Percentiles rank a stretch among this genome's conserved stretches.
Conservation (phyloP, 306 rosid species). For the Gynostemma pentaphyllum region DNA sequence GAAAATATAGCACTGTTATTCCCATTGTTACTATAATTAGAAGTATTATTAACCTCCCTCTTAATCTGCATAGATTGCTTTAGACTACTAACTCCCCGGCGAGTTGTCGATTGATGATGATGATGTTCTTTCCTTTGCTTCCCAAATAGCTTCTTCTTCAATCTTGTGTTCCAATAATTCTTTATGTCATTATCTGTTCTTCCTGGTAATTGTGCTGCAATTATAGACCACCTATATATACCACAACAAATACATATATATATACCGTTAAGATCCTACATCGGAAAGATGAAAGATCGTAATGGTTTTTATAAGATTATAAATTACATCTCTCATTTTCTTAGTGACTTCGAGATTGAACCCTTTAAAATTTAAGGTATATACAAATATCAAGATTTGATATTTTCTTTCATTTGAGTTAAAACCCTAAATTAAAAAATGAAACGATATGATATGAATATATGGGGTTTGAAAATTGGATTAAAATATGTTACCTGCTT, state of each 20-base stretch:
- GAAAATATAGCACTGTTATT: background rate
- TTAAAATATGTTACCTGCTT: constrained; percentile 32
- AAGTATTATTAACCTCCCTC: background rate
- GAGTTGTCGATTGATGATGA: constrained; percentile 13
- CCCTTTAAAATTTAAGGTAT: no score
- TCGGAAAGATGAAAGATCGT: no score
- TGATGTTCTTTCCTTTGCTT: constrained; percentile 42
- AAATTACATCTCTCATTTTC: no score
- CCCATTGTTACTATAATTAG: background rate
- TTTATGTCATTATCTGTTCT: constrained; percentile 53
- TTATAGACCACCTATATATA: constrained; percentile 64
- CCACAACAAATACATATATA: background rate
- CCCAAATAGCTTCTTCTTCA: constrained; percentile 58
- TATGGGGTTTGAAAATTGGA: background rate
- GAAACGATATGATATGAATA: background rate
- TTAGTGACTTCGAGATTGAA: no score
- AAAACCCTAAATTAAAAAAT: constrained; percentile 4
- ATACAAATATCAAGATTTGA: no score
- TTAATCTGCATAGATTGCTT: constrained; percentile 22
- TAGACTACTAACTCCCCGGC: constrained; percentile 20
- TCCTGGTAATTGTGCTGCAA: constrained; percentile 52
- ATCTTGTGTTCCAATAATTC: constrained; percentile 57
- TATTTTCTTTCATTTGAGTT: background rate
- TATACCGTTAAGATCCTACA: no score
- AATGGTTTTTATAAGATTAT: no score